Evolutionary conservation across 2,329 filamentous ascomycete genomes (phyloP).

Genomic region (Trichoderma atrobrunneum): DNA sequence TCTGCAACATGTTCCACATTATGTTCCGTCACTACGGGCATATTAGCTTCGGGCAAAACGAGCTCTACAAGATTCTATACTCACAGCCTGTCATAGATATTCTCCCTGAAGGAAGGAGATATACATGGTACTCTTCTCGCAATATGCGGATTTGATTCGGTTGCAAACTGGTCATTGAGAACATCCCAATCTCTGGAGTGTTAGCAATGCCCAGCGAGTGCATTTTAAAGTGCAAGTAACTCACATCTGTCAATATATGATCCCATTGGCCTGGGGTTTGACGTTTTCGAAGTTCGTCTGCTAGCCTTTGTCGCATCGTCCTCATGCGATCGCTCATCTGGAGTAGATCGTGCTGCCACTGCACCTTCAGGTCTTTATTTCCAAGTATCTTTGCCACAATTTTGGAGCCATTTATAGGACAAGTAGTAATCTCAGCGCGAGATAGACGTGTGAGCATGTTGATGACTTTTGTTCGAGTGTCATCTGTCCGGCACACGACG

Average conservation of each 20-base stretch:
- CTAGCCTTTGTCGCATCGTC: not conserved
- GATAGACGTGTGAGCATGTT: not conserved
- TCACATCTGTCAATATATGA: not conserved
- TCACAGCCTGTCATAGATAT: not conserved
- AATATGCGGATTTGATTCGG: not conserved
- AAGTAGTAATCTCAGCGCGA: not conserved
- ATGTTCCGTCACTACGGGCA: not conserved
- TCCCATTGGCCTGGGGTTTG: not conserved
- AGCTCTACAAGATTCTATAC: not conserved
- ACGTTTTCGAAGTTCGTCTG: not conserved
- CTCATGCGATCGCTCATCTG: not conserved
- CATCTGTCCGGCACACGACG: not conserved
- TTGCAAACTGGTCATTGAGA: not conserved
- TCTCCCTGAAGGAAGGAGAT: not conserved
- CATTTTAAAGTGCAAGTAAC: not conserved
- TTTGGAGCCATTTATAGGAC: not conserved
- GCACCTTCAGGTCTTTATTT: not conserved
- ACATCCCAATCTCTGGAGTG: not conserved
- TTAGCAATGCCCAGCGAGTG: not conserved
- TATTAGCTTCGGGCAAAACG: not conserved
- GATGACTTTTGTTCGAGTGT: not conserved
- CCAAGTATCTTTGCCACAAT: not conserved
- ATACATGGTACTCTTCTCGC: not conserved
- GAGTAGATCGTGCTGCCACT: not conserved
- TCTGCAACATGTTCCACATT: not conserved